A percentile compares a stretch with the other conserved stretches of the same genome.
Conservation (phyloP, 2,329 filamentous ascomycete species). For the Mycosphaerella sp. region DNA sequence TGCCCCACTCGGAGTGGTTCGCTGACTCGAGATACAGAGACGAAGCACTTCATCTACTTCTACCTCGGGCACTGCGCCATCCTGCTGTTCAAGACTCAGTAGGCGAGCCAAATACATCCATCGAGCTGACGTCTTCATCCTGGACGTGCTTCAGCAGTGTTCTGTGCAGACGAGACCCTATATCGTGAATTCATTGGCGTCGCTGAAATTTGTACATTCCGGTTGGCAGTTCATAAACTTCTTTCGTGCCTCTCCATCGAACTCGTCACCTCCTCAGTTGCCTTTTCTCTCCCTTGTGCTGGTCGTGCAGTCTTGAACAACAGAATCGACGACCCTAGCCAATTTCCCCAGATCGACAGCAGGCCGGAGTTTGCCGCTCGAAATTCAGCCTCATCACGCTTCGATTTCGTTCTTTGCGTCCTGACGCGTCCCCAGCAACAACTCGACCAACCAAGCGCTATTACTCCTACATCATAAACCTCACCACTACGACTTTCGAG, state of each 20-base stretch:
- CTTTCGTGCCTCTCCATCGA: background rate
- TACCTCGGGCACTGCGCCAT: slow-evolving; percentile 98
- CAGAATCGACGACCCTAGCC: background rate
- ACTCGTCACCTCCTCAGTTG: background rate
- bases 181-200: background rate
- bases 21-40: slow-evolving; percentile 56
- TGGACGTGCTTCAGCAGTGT: background rate
- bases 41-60: slow-evolving; percentile 99
- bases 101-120: slow-evolving; percentile 27
- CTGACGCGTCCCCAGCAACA: slow-evolving; percentile 2
- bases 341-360: slow-evolving; percentile 1
- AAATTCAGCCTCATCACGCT: slow-evolving; percentile 1
- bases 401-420: background rate
- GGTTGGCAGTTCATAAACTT: background rate
- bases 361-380: background rate
- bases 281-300: background rate
- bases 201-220: background rate
- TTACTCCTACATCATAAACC: background rate
- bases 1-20: slow-evolving; percentile 1
- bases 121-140: background rate
- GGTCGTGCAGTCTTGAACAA: background rate
- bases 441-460: background rate
- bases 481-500: background rate
- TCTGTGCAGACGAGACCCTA: background rate
- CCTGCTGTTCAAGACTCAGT: slow-evolving; percentile 98